These are phyloP conservation scores for Ilyonectria destructans DNA, from an alignment of 2,329 filamentous ascomycete species.

Conservation along the genomic window DNA sequence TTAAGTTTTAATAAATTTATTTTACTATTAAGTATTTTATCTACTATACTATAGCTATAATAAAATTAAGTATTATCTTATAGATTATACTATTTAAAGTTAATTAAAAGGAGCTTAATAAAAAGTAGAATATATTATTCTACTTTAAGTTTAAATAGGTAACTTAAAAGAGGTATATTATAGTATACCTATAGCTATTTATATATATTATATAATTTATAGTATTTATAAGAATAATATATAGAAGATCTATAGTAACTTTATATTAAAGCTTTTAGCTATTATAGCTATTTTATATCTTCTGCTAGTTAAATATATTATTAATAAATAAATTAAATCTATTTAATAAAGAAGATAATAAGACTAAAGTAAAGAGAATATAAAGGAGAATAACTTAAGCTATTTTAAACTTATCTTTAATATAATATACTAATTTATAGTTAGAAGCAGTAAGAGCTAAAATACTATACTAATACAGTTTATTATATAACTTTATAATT, in stretches of 20 bases:
- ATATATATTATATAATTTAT: background rate
- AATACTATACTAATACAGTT: conserved; percentile 12
- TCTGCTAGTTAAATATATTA: conserved; percentile 13
- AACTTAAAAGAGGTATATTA: conserved; percentile 3
- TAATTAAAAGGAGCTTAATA: background rate
- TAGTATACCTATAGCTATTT: conserved; percentile 4
- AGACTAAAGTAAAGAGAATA: background rate
- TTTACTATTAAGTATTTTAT: background rate
- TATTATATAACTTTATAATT: conserved; percentile 17
- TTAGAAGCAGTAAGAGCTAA: background rate
- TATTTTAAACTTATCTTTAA: conserved; percentile 17
- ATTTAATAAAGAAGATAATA: background rate
- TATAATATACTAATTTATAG: conserved; percentile 9
- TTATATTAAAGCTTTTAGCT: conserved; percentile 12
- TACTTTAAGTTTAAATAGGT: background rate
- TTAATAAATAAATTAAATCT: conserved; percentile 1
- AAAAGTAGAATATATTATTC: conserved; percentile 2
- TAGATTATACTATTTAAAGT: conserved; percentile 2
- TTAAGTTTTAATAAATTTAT: background rate
- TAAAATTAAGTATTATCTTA: background rate
- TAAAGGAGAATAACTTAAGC: conserved; percentile 8
- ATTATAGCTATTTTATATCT: conserved; percentile 15
- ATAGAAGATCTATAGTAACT: conserved; percentile 12
- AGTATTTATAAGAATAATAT: too few species aligned
- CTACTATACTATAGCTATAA: background rate